phyloP scores from a whole-genome alignment of 2,329 filamentous ascomycete genomes.

The Scolecobasidium constrictum region DNA sequence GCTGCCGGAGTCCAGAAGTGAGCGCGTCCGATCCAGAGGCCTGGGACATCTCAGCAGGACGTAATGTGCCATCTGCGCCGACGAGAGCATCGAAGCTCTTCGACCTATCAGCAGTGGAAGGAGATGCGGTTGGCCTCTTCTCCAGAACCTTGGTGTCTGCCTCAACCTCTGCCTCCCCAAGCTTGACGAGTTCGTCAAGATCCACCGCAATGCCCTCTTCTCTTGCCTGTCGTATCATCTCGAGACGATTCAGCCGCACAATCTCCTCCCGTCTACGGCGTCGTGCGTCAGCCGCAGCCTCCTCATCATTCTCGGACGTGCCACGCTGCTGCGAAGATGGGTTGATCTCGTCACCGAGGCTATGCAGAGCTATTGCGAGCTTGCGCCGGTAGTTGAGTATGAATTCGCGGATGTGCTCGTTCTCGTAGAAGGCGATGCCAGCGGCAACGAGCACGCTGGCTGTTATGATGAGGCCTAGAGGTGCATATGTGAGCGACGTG shows the following conservation, averaged over 20 bases:
- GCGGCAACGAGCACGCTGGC: conserved; percentile 51
- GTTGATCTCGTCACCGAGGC: conserved; percentile 50
- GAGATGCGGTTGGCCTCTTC: background rate
- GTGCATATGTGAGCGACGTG: background rate
- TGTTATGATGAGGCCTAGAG: conserved; percentile 35
- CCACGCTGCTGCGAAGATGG: conserved; percentile 18
- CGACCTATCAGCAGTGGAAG: background rate
- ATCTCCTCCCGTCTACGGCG: conserved; percentile 22
- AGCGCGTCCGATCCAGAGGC: background rate
- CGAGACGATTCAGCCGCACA: conserved; percentile 22
- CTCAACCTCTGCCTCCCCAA: conserved; percentile 16
- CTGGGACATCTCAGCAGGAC: conserved; percentile 7
- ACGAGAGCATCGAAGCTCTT: conserved; percentile 29
- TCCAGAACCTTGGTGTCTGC: background rate
- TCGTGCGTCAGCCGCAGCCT: conserved; percentile 11
- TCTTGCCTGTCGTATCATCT: conserved; percentile 23
- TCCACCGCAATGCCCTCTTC: conserved; percentile 31
- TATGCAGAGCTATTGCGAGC: conserved; percentile 47
- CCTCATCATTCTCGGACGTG: conserved; percentile 17
- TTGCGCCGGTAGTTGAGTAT: conserved; percentile 50
- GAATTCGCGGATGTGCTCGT: conserved; percentile 52
- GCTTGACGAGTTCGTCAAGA: conserved; percentile 25
- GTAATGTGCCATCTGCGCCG: conserved; percentile 28
- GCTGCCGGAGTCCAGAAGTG: conserved; percentile 10
- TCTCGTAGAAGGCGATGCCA: conserved; percentile 52